These are phyloP conservation scores for Fusarium tanahbumbuense DNA, from an alignment of 2,329 filamentous ascomycete species.

Conservation along the genomic window DNA sequence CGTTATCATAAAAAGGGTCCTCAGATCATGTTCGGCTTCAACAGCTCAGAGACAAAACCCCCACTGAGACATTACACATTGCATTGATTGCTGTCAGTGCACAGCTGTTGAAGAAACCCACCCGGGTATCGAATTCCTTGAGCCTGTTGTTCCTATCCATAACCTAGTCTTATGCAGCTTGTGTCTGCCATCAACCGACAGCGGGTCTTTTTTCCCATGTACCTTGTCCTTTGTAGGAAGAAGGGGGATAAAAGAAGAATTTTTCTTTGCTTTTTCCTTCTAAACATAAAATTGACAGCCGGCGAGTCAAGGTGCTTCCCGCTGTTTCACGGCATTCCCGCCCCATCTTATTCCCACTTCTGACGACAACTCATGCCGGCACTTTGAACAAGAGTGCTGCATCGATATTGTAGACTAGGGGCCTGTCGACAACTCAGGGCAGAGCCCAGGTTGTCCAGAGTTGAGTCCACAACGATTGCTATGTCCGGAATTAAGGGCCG, in stretches of 20 bases:
- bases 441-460: not conserved
- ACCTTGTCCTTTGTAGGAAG: not conserved
- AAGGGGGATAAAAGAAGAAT: not conserved
- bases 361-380: slow-evolving; percentile 39
- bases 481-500: slow-evolving; percentile 1
- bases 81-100: not conserved
- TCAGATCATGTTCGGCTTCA: slow-evolving; percentile 21
- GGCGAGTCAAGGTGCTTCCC: slow-evolving; percentile 21
- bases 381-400: slow-evolving; percentile 19
- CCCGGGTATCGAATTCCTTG: slow-evolving; percentile 15
- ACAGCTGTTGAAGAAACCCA: slow-evolving; percentile 6
- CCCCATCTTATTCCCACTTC: slow-evolving; percentile 41
- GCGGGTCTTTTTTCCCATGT: slow-evolving; percentile 1
- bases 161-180: not conserved
- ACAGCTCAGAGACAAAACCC: not conserved
- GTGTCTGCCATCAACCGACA: slow-evolving; percentile 16
- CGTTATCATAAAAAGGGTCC: slow-evolving; percentile 17
- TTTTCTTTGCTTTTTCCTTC: slow-evolving; percentile 26
- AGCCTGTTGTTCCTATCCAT: not conserved
- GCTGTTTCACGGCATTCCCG: slow-evolving; percentile 35
- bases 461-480: not conserved
- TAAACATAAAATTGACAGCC: not conserved
- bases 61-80: not conserved
- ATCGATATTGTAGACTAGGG: not conserved
- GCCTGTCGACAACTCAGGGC: not conserved